Conservation (phyloP, 1,284 basidiomycete genomes). For the Rhodotorula sp. region DNA sequence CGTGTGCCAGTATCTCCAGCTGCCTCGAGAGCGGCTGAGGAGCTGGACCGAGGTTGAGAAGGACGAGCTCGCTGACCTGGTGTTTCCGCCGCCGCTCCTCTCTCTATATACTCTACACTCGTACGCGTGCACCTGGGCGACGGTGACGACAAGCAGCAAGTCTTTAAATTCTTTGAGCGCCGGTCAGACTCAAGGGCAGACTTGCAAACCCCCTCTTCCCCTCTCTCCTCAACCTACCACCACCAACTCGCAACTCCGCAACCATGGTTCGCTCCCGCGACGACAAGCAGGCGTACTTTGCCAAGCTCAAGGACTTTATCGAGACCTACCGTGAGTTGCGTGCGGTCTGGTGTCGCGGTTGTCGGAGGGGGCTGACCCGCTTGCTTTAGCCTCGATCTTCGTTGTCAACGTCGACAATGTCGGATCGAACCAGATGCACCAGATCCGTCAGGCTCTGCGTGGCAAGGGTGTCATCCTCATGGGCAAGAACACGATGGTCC, state of each 20-base stretch:
- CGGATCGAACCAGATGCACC: slow-evolving; percentile 97
- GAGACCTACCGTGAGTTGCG: slow-evolving; percentile 76
- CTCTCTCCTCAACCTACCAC: slow-evolving; percentile 8
- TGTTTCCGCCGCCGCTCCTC: not conserved
- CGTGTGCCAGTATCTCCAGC: not conserved
- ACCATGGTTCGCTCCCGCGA: slow-evolving; percentile 43
- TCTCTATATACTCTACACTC: not conserved
- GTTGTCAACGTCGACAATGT: slow-evolving; percentile 99
- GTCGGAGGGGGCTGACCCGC: not conserved
- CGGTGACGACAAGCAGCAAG: slow-evolving; percentile 28
- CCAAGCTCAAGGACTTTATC: slow-evolving; percentile 89
- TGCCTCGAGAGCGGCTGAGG: not conserved
- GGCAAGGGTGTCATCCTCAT: slow-evolving; percentile 96
- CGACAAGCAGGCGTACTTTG: slow-evolving; percentile 91
- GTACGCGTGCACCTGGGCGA: not conserved
- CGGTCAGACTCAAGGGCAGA: slow-evolving; percentile 41
- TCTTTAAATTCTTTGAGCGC: slow-evolving; percentile 44
- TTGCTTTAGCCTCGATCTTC: slow-evolving; percentile 81
- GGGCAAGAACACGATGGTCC: slow-evolving; percentile 99
- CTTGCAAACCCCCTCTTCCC: slow-evolving; percentile 23
- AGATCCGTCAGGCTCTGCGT: slow-evolving; percentile 94
- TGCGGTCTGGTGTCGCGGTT: not conserved
- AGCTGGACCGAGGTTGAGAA: not conserved
- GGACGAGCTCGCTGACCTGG: slow-evolving; percentile 2
- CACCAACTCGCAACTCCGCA: not conserved